Evolutionary conservation across 1,284 basidiomycete genomes (phyloP), one percentile per base, ranked within the genome.

Genomic region (Trichosporon inkin): DNA sequence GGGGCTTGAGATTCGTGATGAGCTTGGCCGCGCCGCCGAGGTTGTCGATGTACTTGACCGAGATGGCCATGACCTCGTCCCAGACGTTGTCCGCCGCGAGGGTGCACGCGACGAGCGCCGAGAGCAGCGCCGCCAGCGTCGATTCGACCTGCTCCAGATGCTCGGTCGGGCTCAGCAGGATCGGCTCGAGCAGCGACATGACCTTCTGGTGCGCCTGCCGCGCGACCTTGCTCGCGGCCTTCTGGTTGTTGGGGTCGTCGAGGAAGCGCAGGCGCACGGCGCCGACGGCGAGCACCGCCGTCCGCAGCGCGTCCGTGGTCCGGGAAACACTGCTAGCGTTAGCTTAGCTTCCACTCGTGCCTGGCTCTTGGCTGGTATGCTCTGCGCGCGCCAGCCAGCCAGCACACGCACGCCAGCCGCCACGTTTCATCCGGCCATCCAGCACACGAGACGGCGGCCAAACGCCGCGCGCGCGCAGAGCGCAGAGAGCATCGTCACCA

Each of bases 51-150:
- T 76, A 66, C 10, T 52, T 41, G 3, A 73, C 57, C 1, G 72
- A 72, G 2, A 68, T 63, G 10, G 66, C 66, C 20, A 77, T 66
- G 34, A 75, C 66, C 17, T 73, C 70, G 38, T 76, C 72, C 75
- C 74, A 77, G 7, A 70, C 68, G 40, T 71, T 69, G 51, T 76
- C 74, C 1, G 74, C 73, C 6, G 72, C 72, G 2, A 77, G 67
- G 1, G 62, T 62, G 69, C 71, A 72, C 1, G 72, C 70, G 14
- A 76, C 73, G 6, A 69, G 70, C 34, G 67, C 71, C 22, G 66
- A 67, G 52, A 77, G 56, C 60, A 76, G 40, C 8, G 74, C 73
- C 2, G 69, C 71, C 5, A 77, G 55, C 14, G 75, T 58, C 22
- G 71, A 49, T 52, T 75, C 75, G 6, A 70, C 62, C 36, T 75